Conservation (phyloP, 306 rosid genomes). For the Pyrus communis region DNA sequence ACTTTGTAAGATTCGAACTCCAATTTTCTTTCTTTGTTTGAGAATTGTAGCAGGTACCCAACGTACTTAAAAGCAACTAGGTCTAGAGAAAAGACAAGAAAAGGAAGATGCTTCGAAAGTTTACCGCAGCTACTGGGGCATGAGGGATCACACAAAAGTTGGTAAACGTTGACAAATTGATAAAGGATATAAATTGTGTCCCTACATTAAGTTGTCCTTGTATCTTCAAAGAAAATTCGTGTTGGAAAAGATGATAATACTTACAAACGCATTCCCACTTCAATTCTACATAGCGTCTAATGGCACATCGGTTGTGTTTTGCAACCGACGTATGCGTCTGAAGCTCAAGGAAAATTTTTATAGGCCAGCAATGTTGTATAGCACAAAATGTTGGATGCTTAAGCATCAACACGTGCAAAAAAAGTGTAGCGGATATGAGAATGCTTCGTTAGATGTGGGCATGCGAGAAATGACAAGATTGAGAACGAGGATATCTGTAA, state of each 20-base stretch:
- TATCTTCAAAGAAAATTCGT: not conserved
- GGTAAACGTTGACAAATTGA: not conserved
- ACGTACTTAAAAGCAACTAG: not conserved
- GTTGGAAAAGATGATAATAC: not conserved
- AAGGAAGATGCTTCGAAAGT: slow-evolving; percentile 3
- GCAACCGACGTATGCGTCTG: too few species aligned
- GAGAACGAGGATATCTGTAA: too few species aligned
- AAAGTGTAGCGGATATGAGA: too few species aligned
- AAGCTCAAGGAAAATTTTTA: too few species aligned
- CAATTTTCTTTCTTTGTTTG: not conserved
- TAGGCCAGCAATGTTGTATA: too few species aligned
- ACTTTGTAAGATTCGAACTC: not conserved
- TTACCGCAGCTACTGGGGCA: not conserved
- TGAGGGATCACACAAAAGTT: not conserved
- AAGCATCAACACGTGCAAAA: too few species aligned
- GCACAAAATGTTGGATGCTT: too few species aligned
- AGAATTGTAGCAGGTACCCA: not conserved
- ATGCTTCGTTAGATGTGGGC: too few species aligned
- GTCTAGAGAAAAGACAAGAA: not conserved
- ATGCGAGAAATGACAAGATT: too few species aligned
- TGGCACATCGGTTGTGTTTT: too few species aligned
- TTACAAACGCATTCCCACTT: too few species aligned
- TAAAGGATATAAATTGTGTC: not conserved
- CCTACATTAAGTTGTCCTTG: not conserved
- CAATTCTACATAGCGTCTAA: too few species aligned